Percentiles rank a stretch among this genome's conserved stretches.
phyloP scores from a whole-genome alignment of 345 rosid species.

The Noccaea caerulescens region DNA sequence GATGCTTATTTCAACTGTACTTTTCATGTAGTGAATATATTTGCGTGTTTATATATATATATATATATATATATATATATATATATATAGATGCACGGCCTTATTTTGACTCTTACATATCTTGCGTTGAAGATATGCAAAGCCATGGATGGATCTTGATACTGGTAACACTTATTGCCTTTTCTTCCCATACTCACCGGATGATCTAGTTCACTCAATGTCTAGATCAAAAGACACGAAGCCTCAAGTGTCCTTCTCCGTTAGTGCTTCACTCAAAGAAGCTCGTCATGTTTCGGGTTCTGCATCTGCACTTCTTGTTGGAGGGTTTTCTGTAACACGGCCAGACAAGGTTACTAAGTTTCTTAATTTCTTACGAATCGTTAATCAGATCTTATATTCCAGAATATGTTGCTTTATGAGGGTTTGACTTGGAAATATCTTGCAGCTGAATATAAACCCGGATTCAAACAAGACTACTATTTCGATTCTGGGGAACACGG shows the following conservation, averaged over 20 bases:
- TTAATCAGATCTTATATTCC: slow-evolving; percentile 22
- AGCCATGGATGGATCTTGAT: slow-evolving; percentile 71
- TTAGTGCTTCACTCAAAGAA: slow-evolving; percentile 66
- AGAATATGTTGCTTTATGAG: slow-evolving; percentile 17
- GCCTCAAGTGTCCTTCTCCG: slow-evolving; percentile 60
- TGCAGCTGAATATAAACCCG: slow-evolving; percentile 70
- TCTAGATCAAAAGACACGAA: slow-evolving; percentile 59
- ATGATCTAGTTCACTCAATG: slow-evolving; percentile 71
- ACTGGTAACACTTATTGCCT: slow-evolving; percentile 65
- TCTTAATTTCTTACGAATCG: not conserved
- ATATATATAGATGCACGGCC: not conserved
- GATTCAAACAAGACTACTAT: slow-evolving; percentile 63
- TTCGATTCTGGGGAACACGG: slow-evolving; percentile 78
- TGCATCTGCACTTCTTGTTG: slow-evolving; percentile 79
- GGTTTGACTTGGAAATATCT: slow-evolving; percentile 35
- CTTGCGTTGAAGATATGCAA: slow-evolving; percentile 67
- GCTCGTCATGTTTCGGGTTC: slow-evolving; percentile 67
- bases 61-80: too few species aligned
- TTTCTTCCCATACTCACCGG: slow-evolving; percentile 88
- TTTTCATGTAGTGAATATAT: not conserved
- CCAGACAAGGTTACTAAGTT: slow-evolving; percentile 62
- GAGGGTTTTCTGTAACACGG: slow-evolving; percentile 82
- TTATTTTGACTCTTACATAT: slow-evolving; percentile 12
- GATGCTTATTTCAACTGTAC: slow-evolving; percentile 27
- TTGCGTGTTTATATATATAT: not conserved